Evolutionary conservation across 2,329 filamentous ascomycete species (phyloP).

Genomic region (Tolypocladium inflatum): DNA sequence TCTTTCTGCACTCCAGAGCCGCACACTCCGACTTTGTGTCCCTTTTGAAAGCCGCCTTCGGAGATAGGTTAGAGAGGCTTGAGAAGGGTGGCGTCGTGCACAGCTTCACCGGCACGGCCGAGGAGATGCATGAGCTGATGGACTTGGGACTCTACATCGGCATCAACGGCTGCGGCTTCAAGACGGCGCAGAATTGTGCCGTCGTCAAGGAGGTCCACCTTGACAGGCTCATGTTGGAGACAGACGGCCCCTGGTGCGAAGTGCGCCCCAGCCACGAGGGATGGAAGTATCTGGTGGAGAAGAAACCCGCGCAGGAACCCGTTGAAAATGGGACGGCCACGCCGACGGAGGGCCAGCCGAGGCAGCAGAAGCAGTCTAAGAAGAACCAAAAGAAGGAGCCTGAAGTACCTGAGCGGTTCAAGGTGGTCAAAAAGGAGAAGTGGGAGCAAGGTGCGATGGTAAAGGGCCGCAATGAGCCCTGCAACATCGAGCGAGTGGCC

Average conservation of each 20-base stretch:
- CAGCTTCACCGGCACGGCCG: slow-evolving; percentile 81
- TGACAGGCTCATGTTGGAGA: slow-evolving; percentile 83
- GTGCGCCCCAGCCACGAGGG: slow-evolving; percentile 84
- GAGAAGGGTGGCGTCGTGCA: slow-evolving; percentile 79
- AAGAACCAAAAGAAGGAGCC: slow-evolving; percentile 48
- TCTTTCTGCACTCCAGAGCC: slow-evolving; percentile 88
- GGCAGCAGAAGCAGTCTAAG: slow-evolving; percentile 21
- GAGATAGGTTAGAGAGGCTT: slow-evolving; percentile 51
- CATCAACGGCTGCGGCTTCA: slow-evolving; percentile 95
- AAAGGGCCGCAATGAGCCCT: slow-evolving; percentile 91
- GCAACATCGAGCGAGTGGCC: slow-evolving; percentile 78
- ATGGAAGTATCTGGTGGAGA: slow-evolving; percentile 54
- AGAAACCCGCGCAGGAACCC: slow-evolving; percentile 18
- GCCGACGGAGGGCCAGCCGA: slow-evolving; percentile 7
- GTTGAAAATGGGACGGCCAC: slow-evolving; percentile 13
- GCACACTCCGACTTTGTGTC: slow-evolving; percentile 77
- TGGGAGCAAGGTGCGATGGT: slow-evolving; percentile 83
- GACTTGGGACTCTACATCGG: slow-evolving; percentile 79
- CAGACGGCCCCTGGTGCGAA: slow-evolving; percentile 96
- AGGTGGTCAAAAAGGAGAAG: slow-evolving; percentile 90
- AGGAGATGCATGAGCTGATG: slow-evolving; percentile 75
- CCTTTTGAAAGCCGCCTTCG: slow-evolving; percentile 52
- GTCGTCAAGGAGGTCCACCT: slow-evolving; percentile 75
- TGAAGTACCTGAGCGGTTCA: slow-evolving; percentile 63
- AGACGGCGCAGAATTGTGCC: slow-evolving; percentile 81